A percentile compares a stretch with the other conserved stretches of the same genome.
These are phyloP conservation scores for Dictyostelium firmibasis DNA, from an alignment of 78 protist species.

Conservation along the genomic window DNA sequence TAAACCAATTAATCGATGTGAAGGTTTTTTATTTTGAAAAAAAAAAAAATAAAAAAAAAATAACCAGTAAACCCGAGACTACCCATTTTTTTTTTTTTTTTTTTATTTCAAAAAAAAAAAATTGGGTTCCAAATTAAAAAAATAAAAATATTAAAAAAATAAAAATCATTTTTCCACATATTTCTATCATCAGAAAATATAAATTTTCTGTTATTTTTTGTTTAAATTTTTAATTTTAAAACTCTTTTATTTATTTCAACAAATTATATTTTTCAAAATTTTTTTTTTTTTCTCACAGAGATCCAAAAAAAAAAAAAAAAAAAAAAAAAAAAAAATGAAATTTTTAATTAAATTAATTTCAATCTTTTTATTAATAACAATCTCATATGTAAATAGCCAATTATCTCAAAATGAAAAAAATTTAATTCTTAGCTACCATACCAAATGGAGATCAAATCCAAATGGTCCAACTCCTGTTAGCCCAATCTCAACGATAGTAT, in stretches of 20 bases:
- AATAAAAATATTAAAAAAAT: no score
- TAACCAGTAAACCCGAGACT: background rate
- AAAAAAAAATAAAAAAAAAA: no score
- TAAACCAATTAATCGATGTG: background rate
- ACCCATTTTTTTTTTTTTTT: background rate
- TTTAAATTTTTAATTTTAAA: no score
- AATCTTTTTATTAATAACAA: background rate
- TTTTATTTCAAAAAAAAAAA: no score
- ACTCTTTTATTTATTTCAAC: no score
- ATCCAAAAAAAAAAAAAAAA: no score
- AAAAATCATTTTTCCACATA: background rate
- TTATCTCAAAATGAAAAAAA: background rate
- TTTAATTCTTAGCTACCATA: background rate
- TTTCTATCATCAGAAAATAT: no score
- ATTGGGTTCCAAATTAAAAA: background rate
- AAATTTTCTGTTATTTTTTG: no score
- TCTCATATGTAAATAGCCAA: background rate
- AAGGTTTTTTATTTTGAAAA: background rate
- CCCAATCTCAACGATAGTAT: background rate
- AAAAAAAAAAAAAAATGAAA: background rate
- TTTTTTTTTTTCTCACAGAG: no score
- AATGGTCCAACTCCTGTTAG: background rate
- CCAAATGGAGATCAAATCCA: constrained; percentile 22
- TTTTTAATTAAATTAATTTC: background rate
- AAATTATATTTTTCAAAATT: no score